These are phyloP conservation scores for Akanthomyces lecanii DNA, from an alignment of 2,329 filamentous ascomycete species.

Conservation along the genomic window DNA sequence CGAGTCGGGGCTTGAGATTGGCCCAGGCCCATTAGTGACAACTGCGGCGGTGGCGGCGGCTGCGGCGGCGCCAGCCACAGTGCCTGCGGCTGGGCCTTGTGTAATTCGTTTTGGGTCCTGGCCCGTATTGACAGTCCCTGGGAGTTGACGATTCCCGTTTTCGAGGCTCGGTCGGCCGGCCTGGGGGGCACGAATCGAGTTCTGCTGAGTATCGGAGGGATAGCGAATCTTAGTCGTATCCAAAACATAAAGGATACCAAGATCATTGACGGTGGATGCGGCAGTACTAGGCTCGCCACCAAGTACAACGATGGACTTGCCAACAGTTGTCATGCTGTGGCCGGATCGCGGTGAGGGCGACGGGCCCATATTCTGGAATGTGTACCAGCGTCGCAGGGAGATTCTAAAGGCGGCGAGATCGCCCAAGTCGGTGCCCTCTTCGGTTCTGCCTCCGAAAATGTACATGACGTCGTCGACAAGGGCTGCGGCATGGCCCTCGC, in stretches of 20 bases:
- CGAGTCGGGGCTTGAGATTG: slow-evolving; percentile 7
- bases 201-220: slow-evolving; percentile 64
- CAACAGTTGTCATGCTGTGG: slow-evolving; percentile 95
- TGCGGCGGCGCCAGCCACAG: slow-evolving; percentile 17
- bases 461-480: slow-evolving; percentile 99
- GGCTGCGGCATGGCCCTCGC: slow-evolving; percentile 91
- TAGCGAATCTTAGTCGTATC: slow-evolving; percentile 97
- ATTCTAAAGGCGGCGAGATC: slow-evolving; percentile 78
- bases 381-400: slow-evolving; percentile 89
- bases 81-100: slow-evolving; percentile 31
- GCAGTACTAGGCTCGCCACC: slow-evolving; percentile 93
- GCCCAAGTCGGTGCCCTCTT: slow-evolving; percentile 87
- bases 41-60: neutral
- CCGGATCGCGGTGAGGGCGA: slow-evolving; percentile 90
- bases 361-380: slow-evolving; percentile 98
- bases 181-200: slow-evolving; percentile 18
- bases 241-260: slow-evolving; percentile 84
- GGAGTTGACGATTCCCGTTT: slow-evolving; percentile 15
- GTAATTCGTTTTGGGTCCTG: slow-evolving; percentile 46
- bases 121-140: slow-evolving; percentile 42
- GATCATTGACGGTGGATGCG: slow-evolving; percentile 72
- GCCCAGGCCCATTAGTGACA: slow-evolving; percentile 21
- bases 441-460: slow-evolving; percentile 91
- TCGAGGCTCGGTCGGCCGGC: slow-evolving; percentile 23
- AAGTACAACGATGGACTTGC: slow-evolving; percentile 86